Conservation (phyloP, 805 yeast genomes). For the Hanseniaspora mollemarum region DNA sequence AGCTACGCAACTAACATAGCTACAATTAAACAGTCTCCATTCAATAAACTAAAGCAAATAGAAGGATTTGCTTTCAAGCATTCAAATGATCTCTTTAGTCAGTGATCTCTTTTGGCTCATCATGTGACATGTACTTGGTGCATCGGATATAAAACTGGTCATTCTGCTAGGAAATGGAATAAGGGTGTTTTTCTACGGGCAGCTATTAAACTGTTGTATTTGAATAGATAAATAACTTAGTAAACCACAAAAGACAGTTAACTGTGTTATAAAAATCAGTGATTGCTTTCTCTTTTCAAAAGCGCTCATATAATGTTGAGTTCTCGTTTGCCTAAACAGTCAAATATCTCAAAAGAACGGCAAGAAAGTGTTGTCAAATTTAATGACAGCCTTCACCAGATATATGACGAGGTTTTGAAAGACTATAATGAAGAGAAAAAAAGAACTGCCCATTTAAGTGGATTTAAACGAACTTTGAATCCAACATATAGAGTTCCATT, state of each 20-base stretch:
- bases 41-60: constrained; percentile 21
- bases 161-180: no score
- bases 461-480: constrained; percentile 7
- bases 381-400: background rate
- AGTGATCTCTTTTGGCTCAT: background rate
- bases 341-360: constrained; percentile 1
- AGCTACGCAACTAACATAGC: constrained; percentile 13
- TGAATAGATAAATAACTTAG: background rate
- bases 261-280: no score
- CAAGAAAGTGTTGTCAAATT: background rate
- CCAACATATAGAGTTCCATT: constrained; percentile 1
- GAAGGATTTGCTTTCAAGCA: constrained; percentile 30
- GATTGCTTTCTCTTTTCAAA: background rate
- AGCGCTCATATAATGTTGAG: background rate
- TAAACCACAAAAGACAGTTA: no score
- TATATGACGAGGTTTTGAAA: background rate
- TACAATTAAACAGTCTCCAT: background rate
- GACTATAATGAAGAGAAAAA: background rate
- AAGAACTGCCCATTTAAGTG: background rate
- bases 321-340: background rate
- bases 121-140: no score
- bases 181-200: no score
- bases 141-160: no score
- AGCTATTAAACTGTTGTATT: no score
- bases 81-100: constrained; percentile 17